These are phyloP conservation scores for Candida awuae DNA, from an alignment of 805 yeast species.

Conservation along the genomic window DNA sequence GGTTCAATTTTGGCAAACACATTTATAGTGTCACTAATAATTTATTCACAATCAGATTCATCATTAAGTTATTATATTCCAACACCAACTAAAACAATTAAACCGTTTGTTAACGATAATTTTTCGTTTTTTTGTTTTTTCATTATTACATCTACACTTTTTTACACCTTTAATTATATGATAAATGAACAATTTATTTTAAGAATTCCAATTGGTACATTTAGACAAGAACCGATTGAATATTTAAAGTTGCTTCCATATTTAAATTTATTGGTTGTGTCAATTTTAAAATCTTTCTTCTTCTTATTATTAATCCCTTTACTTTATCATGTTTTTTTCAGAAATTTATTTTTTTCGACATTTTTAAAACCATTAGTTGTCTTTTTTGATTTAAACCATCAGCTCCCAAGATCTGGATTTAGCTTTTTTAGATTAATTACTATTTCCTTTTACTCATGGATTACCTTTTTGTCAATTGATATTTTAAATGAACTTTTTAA, in stretches of 20 bases:
- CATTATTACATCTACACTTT: conserved; percentile 31
- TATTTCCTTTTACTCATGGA: conserved; percentile 18
- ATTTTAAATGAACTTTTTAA: conserved; percentile 47
- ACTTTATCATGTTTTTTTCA: conserved; percentile 31
- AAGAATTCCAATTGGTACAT: conserved; percentile 36
- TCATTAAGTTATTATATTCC: conserved; percentile 23
- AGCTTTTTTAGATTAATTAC: background rate
- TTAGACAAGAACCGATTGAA: conserved; percentile 33
- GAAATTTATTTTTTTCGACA: conserved; percentile 36
- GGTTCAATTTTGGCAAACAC: conserved; percentile 19
- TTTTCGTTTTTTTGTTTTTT: conserved; percentile 45
- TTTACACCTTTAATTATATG: conserved; percentile 45
- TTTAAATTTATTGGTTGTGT: conserved; percentile 18
- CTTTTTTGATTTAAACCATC: conserved; percentile 32
- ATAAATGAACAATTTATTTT: conserved; percentile 50
- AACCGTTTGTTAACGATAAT: conserved; percentile 35
- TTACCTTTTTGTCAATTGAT: conserved; percentile 44
- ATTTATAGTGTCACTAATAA: conserved; percentile 13
- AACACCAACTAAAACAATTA: conserved; percentile 32
- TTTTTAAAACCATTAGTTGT: conserved; percentile 27
- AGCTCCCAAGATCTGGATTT: conserved; percentile 31
- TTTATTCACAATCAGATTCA: conserved; percentile 18
- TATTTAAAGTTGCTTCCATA: conserved; percentile 13
- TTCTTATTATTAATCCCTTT: conserved; percentile 26
- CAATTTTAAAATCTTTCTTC: conserved; percentile 33